Evolutionary conservation across 495 filamentous ascomycete genomes (phyloP).

Genomic region (Choiromyces venosus): DNA sequence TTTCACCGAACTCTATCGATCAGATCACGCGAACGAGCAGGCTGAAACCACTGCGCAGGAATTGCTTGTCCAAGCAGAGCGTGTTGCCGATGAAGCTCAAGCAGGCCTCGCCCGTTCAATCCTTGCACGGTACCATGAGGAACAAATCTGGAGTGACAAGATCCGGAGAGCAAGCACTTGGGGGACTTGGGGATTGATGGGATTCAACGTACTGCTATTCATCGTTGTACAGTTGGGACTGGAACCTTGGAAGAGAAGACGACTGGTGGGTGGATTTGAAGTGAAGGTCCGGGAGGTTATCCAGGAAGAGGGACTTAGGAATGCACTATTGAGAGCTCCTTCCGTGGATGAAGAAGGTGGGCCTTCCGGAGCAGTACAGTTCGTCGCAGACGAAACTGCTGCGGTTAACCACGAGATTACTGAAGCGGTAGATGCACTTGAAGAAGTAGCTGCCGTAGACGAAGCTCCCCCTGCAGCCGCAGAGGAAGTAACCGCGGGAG

Average conservation of each 20-base stretch:
- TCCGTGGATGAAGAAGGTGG: neutral
- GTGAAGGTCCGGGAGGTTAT: constrained; percentile 75
- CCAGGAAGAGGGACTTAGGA: constrained; percentile 52
- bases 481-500: constrained; percentile 1
- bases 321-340: constrained; percentile 23
- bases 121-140: constrained; percentile 88
- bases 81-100: constrained; percentile 67
- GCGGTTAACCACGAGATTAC: constrained; percentile 50
- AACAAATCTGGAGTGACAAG: constrained; percentile 98
- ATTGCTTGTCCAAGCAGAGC: constrained; percentile 65
- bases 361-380: neutral
- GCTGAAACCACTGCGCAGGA: constrained; percentile 70
- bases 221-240: constrained; percentile 84
- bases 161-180: constrained; percentile 93
- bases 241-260: constrained; percentile 80
- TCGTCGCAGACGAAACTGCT: constrained; percentile 8
- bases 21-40: constrained; percentile 88
- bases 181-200: constrained; percentile 98
- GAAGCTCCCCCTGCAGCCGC: neutral
- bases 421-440: constrained; percentile 50
- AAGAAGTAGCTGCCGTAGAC: constrained; percentile 24
- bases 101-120: constrained; percentile 70
- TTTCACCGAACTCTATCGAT: constrained; percentile 86
- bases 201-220: constrained; percentile 85
- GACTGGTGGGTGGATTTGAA: constrained; percentile 72